Evolutionary conservation across 2,329 filamentous ascomycete genomes (phyloP), one percentile per base, ranked within the genome.

Genomic region (Alternaria sp.): DNA sequence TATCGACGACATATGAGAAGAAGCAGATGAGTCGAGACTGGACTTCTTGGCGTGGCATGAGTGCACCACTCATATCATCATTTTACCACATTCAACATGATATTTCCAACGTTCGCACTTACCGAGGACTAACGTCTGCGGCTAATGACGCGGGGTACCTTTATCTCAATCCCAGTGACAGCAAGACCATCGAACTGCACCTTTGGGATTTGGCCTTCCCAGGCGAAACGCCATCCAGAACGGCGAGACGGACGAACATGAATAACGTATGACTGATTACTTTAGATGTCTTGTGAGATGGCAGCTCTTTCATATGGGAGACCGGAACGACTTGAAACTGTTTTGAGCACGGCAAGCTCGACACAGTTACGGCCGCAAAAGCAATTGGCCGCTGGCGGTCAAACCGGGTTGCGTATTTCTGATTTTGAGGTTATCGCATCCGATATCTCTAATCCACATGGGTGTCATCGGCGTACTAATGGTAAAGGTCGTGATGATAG

Each of bases 1-100:
- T 12, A 65, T 67, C 25, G 62, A 67, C 21, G 64, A 67, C 9
- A 57, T 67, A 19, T 67, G 50, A 64, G 52, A 44, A n/a, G 13
- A 23, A 43, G 7, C 21, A 21, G 21, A 21, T 21, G 4, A 21
- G 21, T 21, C 21, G 4, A 21, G 21, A 21, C 21, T 21, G 21
- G 21, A 21, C 21, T 21, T 21, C 21, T 21, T 21, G 21, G 21
- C 21, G 4, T 21, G 21, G 21, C 21, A 21, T 21, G 21, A 21
- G 21, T 21, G 21, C 21, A 21, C 21, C 21, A 21, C 21, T 21
- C 21, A 21, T 21, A 21, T 4, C 21, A 52, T 52, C 19, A 21
- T 40, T 52, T 3, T n/a, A 8, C 49, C 4, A 23, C 49, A 36
- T 51, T 36, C 49, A 51, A 51, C 49, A 51, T 51, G 28, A 23